Evolutionary conservation across 345 rosid species (phyloP), one percentile per base, ranked within the genome.

Genomic region (Acer saccharum): DNA sequence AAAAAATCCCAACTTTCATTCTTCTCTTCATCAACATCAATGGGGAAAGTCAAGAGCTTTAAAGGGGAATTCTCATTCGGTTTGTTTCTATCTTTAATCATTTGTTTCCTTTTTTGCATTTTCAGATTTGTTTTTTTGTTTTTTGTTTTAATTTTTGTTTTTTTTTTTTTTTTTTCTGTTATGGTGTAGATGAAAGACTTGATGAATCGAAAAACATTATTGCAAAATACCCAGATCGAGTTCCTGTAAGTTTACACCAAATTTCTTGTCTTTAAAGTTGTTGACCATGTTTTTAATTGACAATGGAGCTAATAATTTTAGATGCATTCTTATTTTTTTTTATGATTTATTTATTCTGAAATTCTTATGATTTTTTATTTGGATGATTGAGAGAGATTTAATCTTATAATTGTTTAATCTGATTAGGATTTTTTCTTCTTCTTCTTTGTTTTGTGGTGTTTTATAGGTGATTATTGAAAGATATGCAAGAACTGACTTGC

Each of bases 381-480:
- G 6, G 27, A 60, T 27, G 20, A 4, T 70, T 16, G 8, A 50
- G 41, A 8, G 8, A 41, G 52, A 67, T 44, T n/a, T 68, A 13
- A 21, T 61, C 48, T 41, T 13, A 21, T 39, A 61, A 17, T 7
- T 21, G 58, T 18, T 71, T 4, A 62, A 35, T 55, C 63, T 32
- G 6, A n/a, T 27, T 73, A 17, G 9, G 27, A 64, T 16, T 63
- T 54, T n/a, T 14, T 14, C n/a, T 63, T 25, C n/a, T 14, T 63
- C 27, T 11, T 12, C 50, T 20, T 16, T 4, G 41, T 43, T 52
- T 16, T 7, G 1, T 0, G 1, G 14, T 72, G 46, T 17, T 70
- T 62, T 58, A 68, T 82, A 91, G 97, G 94, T 88, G 61, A 88
- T 92, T 68, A 87, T 92, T 50, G 93, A 92, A 84, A 90, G 86